Percentiles rank a stretch among this genome's conserved stretches.
Conservation (phyloP, 495 filamentous ascomycete genomes). For the Talaromyces wortmannii region DNA sequence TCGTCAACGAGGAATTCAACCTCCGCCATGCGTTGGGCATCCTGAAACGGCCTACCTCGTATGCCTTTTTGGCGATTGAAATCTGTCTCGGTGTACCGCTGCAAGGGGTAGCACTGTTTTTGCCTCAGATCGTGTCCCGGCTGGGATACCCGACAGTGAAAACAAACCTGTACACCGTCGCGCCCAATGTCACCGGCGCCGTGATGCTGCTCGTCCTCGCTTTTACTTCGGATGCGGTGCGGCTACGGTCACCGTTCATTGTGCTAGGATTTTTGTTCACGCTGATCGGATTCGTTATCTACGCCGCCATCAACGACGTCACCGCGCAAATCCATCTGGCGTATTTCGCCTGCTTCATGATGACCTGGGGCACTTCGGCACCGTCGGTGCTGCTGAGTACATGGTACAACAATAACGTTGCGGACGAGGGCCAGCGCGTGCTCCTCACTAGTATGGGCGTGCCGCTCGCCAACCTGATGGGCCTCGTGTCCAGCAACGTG, state of each 20-base stretch:
- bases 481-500: constrained; percentile 65
- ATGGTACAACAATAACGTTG: constrained; percentile 79
- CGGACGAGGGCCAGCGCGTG: constrained; percentile 66
- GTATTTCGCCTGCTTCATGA: constrained; percentile 78
- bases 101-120: constrained; percentile 62
- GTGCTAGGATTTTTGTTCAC: constrained; percentile 67
- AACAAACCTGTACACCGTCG: constrained; percentile 74
- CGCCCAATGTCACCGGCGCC: constrained; percentile 62
- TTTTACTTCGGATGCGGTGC: constrained; percentile 56
- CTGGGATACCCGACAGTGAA: constrained; percentile 58
- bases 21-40: constrained; percentile 57
- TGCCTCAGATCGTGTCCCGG: constrained; percentile 65
- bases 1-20: constrained; percentile 65
- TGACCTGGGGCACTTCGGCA: constrained; percentile 62
- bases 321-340: constrained; percentile 50
- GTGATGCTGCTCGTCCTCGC: constrained; percentile 63
- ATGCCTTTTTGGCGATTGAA: constrained; percentile 60
- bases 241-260: constrained; percentile 68
- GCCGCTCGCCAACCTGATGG: constrained; percentile 76
- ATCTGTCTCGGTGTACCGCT: constrained; percentile 72
- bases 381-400: constrained; percentile 45
- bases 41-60: constrained; percentile 56
- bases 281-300: constrained; percentile 71
- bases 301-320: constrained; percentile 58
- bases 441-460: constrained; percentile 67